Evolutionary conservation across 169 alveolate genomes (phyloP), one percentile per base, ranked within the genome.

Genomic region (Besnoitia besnoiti): DNA sequence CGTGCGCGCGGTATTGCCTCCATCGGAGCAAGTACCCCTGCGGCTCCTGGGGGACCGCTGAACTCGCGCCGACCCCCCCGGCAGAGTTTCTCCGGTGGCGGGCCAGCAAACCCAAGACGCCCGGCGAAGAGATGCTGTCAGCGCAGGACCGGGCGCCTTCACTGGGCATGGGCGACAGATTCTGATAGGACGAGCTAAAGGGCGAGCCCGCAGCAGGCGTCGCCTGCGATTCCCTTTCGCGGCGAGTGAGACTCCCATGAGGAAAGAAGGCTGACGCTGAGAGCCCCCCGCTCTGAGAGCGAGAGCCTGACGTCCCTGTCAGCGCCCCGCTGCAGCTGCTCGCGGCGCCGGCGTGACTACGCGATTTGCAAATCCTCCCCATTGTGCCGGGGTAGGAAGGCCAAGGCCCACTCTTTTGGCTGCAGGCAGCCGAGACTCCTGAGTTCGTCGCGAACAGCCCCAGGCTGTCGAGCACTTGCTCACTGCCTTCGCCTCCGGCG

Each of bases 41-140:
- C n/a, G 77, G 79, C 35, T 85, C 79, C 14, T 42, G 47, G 49
- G 49, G 51, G 19, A 50, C 42, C 3, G 44, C 21, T 40, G 76
- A 94, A 85, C 92, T 90, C 61, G 87, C 96, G 62, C 91, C 91
- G 4, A 33, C 82, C 24, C 82, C 82, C 21, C 82, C 82, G 44
- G 39, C 46, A 30, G 79, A 62, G 79, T 62, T 19, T 19, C 42
- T 42, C 42, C 5, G 42, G 39, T 24, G 79, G 44, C 42, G 39
- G n/a, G 79, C 16, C 67, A 55, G 30, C 12, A 55, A 55, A n/a
- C 24, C 30, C 3, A n/a, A 19, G 67, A 19, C 27, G 12, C 33
- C 5, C 14, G 55, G 67, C 7, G 67, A 55, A 55, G 67, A 10
- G 33, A 5, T n/a, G 1, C 67, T 5, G 67, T 3, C 30, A n/a